Conservation (phyloP, 768 basidiomycete species). For the Suillus spraguei region DNA sequence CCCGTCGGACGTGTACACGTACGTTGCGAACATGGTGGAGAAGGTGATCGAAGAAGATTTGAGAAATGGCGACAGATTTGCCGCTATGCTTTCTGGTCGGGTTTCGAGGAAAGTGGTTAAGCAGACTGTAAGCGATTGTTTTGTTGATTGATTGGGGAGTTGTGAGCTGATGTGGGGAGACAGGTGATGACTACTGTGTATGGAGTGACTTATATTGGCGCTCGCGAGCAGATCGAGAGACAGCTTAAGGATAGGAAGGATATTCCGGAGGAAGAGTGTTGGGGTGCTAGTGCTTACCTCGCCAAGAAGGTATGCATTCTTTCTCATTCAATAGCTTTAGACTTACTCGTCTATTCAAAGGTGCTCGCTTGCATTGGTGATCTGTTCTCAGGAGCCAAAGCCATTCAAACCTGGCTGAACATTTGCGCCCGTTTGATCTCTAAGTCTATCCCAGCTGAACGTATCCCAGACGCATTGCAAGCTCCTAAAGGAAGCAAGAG, state of each 20-base stretch:
- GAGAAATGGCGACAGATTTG: conserved; percentile 51
- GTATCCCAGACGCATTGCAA: conserved; percentile 49
- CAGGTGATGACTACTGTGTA: conserved; percentile 99
- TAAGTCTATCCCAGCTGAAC: conserved; percentile 79
- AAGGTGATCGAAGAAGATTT: conserved; percentile 59
- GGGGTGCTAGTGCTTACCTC: conserved; percentile 75
- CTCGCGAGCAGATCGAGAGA: conserved; percentile 90
- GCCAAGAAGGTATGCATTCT: conserved; percentile 60
- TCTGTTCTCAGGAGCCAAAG: conserved; percentile 89
- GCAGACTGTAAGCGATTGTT: conserved; percentile 72
- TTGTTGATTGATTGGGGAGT: not conserved
- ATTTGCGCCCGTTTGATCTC: conserved; percentile 81
- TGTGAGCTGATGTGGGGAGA: not conserved
- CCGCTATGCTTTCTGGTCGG: conserved; percentile 69
- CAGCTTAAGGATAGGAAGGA: conserved; percentile 81
- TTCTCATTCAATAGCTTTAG: not conserved
- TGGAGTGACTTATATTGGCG: conserved; percentile 95
- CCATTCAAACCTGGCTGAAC: conserved; percentile 91
- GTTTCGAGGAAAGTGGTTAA: conserved; percentile 94
- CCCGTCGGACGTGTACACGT: conserved; percentile 95
- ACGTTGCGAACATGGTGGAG: conserved; percentile 88
- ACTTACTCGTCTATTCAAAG: conserved; percentile 30
- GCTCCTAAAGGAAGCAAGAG: conserved; percentile 11
- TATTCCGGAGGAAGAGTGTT: conserved; percentile 72
- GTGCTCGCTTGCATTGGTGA: conserved; percentile 85